Evolutionary conservation across 148 eudicot genomes (phyloP), one percentile per base, ranked within the genome.

Genomic region (Bassia scoparia): DNA sequence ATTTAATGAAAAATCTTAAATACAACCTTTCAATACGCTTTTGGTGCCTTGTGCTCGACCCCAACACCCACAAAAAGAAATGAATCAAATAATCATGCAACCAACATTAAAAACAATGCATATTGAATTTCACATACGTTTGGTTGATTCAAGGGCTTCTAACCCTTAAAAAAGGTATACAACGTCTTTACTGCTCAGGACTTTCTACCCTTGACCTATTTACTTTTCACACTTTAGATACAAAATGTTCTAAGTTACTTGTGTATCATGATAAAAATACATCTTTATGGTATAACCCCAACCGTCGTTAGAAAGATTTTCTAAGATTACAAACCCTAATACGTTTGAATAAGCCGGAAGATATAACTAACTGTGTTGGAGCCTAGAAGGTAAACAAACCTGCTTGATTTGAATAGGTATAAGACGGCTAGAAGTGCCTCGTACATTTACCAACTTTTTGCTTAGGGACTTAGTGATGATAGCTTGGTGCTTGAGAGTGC

Each of bases 381-480:
- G 37, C 62, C 79, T 48, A 61, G 30, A 64, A 35, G 31, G 71
- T 44, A 26, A 5, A n/a, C 16, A 7, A 14, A 43, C 53, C 53
- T 61, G 34, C 23, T 35, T 41, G 41, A 30, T 21, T 62, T 23
- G 15, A 62, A 29, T 34, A 16, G 60, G 23, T 61, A 67, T 53
- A 50, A 56, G 67, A 53, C 63, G 46, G 31, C 70, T 78, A 85
- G 61, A 76, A 82, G 9, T 77, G 81, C 80, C 87, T 81, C 79
- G 0, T 70, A 75, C 89, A 70, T 56, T 86, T 87, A 27, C 71
- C 71, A 66, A 53, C 55, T 43, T 69, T 68, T 29, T 76, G 74
- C 53, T 31, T 66, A 1, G 79, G 8, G 74, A 80, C 84, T 60
- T 68, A 70, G 54, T 65, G 78, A 59, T 64, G 58, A 48, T 52